A percentile compares a stretch with the other conserved stretches of the same genome.
These are phyloP conservation scores for Inga laurina DNA, from an alignment of 306 rosid genomes.

Conservation along the genomic window DNA sequence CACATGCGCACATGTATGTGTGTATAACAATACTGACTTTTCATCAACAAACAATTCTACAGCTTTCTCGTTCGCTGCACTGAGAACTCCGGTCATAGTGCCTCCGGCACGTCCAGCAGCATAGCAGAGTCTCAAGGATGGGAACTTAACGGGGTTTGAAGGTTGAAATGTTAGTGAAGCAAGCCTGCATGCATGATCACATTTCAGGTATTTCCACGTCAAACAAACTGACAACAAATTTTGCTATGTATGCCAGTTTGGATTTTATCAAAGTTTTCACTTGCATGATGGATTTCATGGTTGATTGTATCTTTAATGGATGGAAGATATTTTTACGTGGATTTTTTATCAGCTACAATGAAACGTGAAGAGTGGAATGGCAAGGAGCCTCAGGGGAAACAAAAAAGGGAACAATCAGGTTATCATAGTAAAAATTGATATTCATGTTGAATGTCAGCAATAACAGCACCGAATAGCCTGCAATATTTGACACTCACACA, in stretches of 20 bases:
- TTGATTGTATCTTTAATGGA: background rate
- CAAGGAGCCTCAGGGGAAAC: no score
- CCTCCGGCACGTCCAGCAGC: constrained; percentile 99
- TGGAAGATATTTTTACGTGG: background rate
- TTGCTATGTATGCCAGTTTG: background rate
- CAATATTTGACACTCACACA: no score
- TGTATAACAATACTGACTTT: constrained; percentile 53
- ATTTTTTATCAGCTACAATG: no score
- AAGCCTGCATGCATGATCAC: constrained; percentile 73
- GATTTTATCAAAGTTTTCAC: background rate
- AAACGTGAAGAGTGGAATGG: no score
- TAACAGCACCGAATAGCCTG: no score
- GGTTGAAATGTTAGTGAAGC: constrained; percentile 86
- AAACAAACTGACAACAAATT: constrained; percentile 16
- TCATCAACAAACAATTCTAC: constrained; percentile 93
- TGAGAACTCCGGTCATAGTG: constrained; percentile 98
- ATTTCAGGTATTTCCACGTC: constrained; percentile 20
- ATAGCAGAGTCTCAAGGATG: constrained; percentile 95
- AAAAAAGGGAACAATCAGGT: background rate
- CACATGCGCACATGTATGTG: background rate
- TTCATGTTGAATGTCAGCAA: no score
- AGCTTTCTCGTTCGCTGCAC: constrained; percentile 99
- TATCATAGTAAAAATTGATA: background rate
- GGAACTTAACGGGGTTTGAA: constrained; percentile 90
- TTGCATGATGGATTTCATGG: background rate